phyloP scores from a whole-genome alignment of 2,329 filamentous ascomycete species.

The Colletotrichum orchidophilum region DNA sequence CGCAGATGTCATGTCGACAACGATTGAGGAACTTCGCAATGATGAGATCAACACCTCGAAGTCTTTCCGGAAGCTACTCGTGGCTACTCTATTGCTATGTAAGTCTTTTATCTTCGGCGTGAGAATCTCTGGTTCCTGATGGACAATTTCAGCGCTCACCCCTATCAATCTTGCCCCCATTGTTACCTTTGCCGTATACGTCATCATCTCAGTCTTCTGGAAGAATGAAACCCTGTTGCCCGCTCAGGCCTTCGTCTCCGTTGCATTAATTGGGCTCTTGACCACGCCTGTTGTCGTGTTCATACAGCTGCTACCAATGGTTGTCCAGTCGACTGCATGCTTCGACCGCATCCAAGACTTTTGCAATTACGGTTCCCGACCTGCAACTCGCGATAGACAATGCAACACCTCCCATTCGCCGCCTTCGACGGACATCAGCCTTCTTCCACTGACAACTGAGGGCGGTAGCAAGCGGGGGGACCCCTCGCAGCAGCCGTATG shows the following conservation, averaged over 20 bases:
- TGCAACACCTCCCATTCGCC: too few relatives aligned
- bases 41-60: constrained; percentile 43
- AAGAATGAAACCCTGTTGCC: constrained; percentile 36
- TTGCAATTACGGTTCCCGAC: constrained; percentile 10
- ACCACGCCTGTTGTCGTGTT: constrained; percentile 35
- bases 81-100: constrained; percentile 36
- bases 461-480: too few relatives aligned
- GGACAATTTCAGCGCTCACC: constrained; percentile 30
- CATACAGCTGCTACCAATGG: constrained; percentile 36
- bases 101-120: not conserved
- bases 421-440: not conserved
- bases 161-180: constrained; percentile 38
- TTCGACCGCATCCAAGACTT: constrained; percentile 39
- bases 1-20: constrained; percentile 35
- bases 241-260: constrained; percentile 36
- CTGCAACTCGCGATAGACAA: not conserved
- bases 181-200: constrained; percentile 39
- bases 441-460: not conserved
- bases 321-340: constrained; percentile 33
- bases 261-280: constrained; percentile 36
- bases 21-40: constrained; percentile 39
- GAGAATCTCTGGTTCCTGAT: not conserved
- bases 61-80: constrained; percentile 39
- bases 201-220: constrained; percentile 39
- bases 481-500: not conserved